Conservation (phyloP, 2,329 filamentous ascomycete genomes). For the Beauveria caledonica region DNA sequence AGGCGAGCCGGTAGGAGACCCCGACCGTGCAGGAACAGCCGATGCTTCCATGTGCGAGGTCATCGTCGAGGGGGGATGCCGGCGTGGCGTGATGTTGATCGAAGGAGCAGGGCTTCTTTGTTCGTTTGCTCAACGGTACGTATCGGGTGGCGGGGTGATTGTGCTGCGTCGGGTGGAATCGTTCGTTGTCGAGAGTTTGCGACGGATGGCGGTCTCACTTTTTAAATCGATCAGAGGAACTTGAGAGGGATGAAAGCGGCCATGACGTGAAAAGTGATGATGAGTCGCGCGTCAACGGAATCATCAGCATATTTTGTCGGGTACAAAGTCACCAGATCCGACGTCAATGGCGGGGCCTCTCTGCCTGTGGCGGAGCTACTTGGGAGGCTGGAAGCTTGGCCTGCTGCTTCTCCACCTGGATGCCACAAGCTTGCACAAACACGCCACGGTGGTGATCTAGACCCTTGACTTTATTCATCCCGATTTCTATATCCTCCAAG, state of each 20-base stretch:
- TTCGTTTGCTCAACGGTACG: background rate
- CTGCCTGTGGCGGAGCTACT: background rate
- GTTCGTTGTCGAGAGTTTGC: background rate
- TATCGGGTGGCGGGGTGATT: constrained; percentile 1
- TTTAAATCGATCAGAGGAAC: constrained; percentile 3
- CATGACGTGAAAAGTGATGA: background rate
- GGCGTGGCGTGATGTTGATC: background rate
- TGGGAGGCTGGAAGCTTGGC: background rate
- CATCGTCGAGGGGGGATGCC: constrained; percentile 16
- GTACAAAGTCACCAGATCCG: constrained; percentile 7
- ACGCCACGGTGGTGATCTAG: background rate
- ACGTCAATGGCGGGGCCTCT: constrained; percentile 8
- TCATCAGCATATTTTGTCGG: constrained; percentile 2
- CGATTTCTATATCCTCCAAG: no score
- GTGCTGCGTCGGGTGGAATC: background rate
- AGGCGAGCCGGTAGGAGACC: constrained; percentile 53
- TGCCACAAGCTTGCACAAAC: background rate
- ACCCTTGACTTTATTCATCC: background rate
- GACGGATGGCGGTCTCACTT: background rate
- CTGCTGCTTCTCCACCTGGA: background rate
- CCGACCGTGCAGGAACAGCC: constrained; percentile 20
- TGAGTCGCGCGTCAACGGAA: background rate
- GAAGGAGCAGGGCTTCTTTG: background rate
- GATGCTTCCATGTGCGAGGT: constrained; percentile 21
- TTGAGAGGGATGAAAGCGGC: background rate